Base-by-base conservation (phyloP, 495 filamentous ascomycete species). In the Neurospora sp. region DNA sequence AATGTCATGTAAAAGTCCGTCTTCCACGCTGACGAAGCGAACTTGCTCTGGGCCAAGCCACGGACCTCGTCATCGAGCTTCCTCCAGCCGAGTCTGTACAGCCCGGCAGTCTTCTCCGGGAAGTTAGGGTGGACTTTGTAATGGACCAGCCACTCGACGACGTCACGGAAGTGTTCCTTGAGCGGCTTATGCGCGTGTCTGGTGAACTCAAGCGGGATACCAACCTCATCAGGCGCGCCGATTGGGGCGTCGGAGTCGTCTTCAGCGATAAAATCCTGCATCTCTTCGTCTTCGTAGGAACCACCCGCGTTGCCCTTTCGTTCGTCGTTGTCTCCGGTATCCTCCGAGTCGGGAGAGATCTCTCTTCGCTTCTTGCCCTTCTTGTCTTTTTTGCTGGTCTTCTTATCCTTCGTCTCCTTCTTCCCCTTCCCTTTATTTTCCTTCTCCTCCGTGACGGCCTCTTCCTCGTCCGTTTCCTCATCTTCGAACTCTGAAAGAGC, bases 121-220 rank as follows among this genome's bases (percentile, higher is more conserved):
- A 95, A 96, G 0, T 86, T 89, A 3, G 93, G 93, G 75, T 95
- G 91, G 48, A 97, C 83, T 73, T 91, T 89, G 76, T 81, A 82
- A 40, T 85, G 88, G 3, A 97, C 89, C 80, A 95, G 89, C 93
- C 93, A 97, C 79, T 93, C 91, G 1, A 97, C 84, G 0, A 88
- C 92, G 75, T 90, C 87, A 46, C 88, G 89, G 82, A 97, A 97
- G 72, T 94, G 89, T 40, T 93, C 90, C 70, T 91, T 90, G 0
- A 90, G 79, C 53, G 92, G 90, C 74, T 90, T 90, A 74, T 91
- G 88, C 0, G 87, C 84, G 69, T 91, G 86, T 14, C 83, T 78
- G 3, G 89, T 92, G 77, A 93, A 94, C 75, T 93, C 83, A 11
- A 96, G 82, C 0, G 94, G 94, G 3, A 95, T 89, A 3, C 84